These are phyloP conservation scores for Didymella exigua DNA, from an alignment of 2,329 filamentous ascomycete species.

Conservation along the genomic window DNA sequence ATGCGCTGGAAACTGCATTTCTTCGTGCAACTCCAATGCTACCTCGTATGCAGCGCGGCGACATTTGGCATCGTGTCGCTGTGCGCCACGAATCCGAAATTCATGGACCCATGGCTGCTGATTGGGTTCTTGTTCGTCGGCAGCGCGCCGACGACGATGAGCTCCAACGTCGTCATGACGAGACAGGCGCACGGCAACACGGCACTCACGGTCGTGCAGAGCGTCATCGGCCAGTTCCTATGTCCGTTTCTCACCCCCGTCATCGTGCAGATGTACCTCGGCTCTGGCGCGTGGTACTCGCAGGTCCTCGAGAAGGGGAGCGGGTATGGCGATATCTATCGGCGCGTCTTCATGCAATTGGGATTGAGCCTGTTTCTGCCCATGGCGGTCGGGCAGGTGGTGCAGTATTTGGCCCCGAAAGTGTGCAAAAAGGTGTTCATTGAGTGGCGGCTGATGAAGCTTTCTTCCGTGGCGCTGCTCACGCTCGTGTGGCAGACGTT, in stretches of 20 bases:
- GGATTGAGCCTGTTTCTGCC: slow-evolving; percentile 71
- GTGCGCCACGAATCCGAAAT: slow-evolving; percentile 54
- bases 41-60: slow-evolving; percentile 68
- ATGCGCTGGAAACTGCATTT: slow-evolving; percentile 71
- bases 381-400: slow-evolving; percentile 64
- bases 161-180: slow-evolving; percentile 77
- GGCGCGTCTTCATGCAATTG: slow-evolving; percentile 69
- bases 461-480: slow-evolving; percentile 53
- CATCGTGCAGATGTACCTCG: slow-evolving; percentile 66
- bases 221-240: slow-evolving; percentile 71
- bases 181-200: slow-evolving; percentile 68
- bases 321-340: slow-evolving; percentile 67
- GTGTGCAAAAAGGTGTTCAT: slow-evolving; percentile 61
- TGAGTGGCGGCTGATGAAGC: slow-evolving; percentile 53
- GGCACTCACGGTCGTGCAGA: slow-evolving; percentile 61
- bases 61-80: slow-evolving; percentile 63
- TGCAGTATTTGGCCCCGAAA: slow-evolving; percentile 63
- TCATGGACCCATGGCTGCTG: slow-evolving; percentile 68
- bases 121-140: slow-evolving; percentile 70
- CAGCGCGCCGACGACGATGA: slow-evolving; percentile 74
- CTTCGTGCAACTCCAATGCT: slow-evolving; percentile 70
- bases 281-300: slow-evolving; percentile 59
- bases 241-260: slow-evolving; percentile 71
- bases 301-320: slow-evolving; percentile 59
- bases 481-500: slow-evolving; percentile 69